Evolutionary conservation across 2,329 filamentous ascomycete species (phyloP).

Genomic region (Stagonosporopsis cucurbitacearum): DNA sequence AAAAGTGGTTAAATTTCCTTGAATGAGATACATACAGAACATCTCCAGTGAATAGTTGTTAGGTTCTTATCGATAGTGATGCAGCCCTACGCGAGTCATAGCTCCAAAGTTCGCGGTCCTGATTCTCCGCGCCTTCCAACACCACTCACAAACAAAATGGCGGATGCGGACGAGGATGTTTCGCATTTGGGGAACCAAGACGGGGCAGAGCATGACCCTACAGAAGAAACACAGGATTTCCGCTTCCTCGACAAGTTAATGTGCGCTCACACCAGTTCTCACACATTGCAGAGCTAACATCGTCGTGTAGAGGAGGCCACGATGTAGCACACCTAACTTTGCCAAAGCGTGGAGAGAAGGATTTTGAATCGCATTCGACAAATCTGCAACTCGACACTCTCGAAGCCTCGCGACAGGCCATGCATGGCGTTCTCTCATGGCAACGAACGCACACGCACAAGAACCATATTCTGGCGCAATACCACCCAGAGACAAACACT

Average conservation of each 20-base stretch:
- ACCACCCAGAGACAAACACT: slow-evolving; percentile 68
- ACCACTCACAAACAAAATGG: slow-evolving; percentile 30
- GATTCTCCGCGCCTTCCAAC: background rate
- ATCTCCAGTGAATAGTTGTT: background rate
- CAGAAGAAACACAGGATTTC: slow-evolving; percentile 87
- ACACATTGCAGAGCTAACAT: background rate
- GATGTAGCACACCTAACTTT: slow-evolving; percentile 59
- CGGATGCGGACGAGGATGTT: slow-evolving; percentile 47
- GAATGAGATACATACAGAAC: too few relatives aligned
- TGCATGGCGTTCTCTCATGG: slow-evolving; percentile 85
- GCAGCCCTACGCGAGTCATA: slow-evolving; percentile 17
- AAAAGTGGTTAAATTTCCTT: too few relatives aligned
- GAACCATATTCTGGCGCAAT: slow-evolving; percentile 72
- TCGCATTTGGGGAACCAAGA: slow-evolving; percentile 34
- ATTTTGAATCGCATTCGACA: slow-evolving; percentile 94
- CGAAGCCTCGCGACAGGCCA: slow-evolving; percentile 80
- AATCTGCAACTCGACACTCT: slow-evolving; percentile 78
- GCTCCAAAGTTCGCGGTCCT: slow-evolving; percentile 16
- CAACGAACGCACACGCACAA: slow-evolving; percentile 76
- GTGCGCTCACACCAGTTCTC: slow-evolving; percentile 45
- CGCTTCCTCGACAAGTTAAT: slow-evolving; percentile 69
- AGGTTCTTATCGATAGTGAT: slow-evolving; percentile 9
- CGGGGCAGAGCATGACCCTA: slow-evolving; percentile 58
- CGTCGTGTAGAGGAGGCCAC: slow-evolving; percentile 20
- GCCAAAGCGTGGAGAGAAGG: slow-evolving; percentile 92